Evolutionary conservation across 1,139 yeast species (phyloP).

Genomic region (Lodderomyces margitis): DNA sequence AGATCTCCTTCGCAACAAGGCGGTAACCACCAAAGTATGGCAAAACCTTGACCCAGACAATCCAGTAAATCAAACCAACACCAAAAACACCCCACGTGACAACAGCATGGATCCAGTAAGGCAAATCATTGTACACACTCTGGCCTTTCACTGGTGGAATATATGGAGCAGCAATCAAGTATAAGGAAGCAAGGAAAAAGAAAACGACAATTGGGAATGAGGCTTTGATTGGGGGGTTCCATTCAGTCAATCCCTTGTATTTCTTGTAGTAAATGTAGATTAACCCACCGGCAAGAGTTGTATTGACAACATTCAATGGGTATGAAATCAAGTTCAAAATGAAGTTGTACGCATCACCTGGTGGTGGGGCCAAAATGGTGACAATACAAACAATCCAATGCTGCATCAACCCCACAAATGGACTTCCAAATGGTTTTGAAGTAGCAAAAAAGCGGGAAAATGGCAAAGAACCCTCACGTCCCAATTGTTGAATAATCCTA

Average conservation of each 20-base stretch:
- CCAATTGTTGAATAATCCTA: constrained; percentile 47
- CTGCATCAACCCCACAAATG: constrained; percentile 58
- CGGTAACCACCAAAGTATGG: constrained; percentile 61
- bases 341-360: constrained; percentile 51
- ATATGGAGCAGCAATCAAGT: constrained; percentile 77
- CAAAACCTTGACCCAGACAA: constrained; percentile 59
- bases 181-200: constrained; percentile 67
- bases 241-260: constrained; percentile 49
- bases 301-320: constrained; percentile 52
- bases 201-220: constrained; percentile 60
- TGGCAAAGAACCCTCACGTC: constrained; percentile 49
- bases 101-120: constrained; percentile 81
- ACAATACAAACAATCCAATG: constrained; percentile 53
- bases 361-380: constrained; percentile 49
- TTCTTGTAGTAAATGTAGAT: constrained; percentile 45
- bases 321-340: constrained; percentile 48
- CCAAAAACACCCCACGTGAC: constrained; percentile 79
- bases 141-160: constrained; percentile 71
- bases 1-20: constrained; percentile 55
- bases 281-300: constrained; percentile 43
- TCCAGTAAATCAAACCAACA: constrained; percentile 70
- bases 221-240: constrained; percentile 79
- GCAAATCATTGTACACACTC: constrained; percentile 62
- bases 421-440: constrained; percentile 42
- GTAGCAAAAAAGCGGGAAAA: constrained; percentile 46